Evolutionary conservation across 148 eudicot species (phyloP).

Genomic region (Limonium bicolor): DNA sequence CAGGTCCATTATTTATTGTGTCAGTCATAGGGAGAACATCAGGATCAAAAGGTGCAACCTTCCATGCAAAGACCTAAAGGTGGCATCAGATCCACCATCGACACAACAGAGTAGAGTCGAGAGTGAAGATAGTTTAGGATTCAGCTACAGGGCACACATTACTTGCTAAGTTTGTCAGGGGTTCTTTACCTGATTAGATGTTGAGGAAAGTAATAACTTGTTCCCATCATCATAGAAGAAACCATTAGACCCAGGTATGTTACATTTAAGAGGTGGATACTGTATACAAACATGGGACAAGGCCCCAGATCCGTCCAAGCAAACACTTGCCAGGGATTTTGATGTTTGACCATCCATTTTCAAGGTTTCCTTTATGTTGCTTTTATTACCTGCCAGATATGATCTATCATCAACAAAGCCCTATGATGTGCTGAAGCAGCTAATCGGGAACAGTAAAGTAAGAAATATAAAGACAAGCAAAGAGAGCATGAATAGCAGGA

Average conservation of each 20-base stretch:
- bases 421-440: too few relatives aligned
- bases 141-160: too few relatives aligned
- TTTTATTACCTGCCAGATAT: too few relatives aligned
- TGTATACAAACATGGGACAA: slow-evolving; percentile 80
- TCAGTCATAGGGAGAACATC: slow-evolving; percentile 36
- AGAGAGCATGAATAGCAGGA: too few relatives aligned
- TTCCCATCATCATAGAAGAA: slow-evolving; percentile 85
- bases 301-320: slow-evolving; percentile 66
- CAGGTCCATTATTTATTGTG: slow-evolving; percentile 52
- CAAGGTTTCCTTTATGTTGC: too few relatives aligned
- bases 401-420: too few relatives aligned
- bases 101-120: too few relatives aligned
- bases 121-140: too few relatives aligned
- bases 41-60: slow-evolving; percentile 54
- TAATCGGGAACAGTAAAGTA: too few relatives aligned
- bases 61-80: slow-evolving; percentile 69
- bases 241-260: slow-evolving; percentile 46
- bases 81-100: too few relatives aligned
- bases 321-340: slow-evolving; percentile 40
- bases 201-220: slow-evolving; percentile 50
- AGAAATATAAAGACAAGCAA: too few relatives aligned
- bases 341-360: slow-evolving; percentile 58
- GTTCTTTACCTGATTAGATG: slow-evolving; percentile 52
- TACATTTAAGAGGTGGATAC: slow-evolving; percentile 71
- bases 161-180: not conserved